Conservation (phyloP, 2,329 filamentous ascomycete species). For the Fusarium decemcellulare region DNA sequence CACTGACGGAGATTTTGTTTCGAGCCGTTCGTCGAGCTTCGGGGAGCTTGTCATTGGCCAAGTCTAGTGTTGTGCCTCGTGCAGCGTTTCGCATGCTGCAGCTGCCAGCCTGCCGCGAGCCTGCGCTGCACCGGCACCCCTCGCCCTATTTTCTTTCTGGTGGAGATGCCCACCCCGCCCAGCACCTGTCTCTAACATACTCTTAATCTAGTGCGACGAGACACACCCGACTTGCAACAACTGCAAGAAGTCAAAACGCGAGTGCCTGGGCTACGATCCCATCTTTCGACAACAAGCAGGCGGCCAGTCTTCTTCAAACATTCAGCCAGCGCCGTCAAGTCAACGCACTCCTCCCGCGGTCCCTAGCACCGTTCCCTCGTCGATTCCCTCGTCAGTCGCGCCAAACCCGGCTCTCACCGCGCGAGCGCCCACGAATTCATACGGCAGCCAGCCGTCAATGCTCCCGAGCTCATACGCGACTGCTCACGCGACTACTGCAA, state of each 20-base stretch:
- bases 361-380: constrained; percentile 43
- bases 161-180: constrained; percentile 40
- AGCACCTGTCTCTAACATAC: constrained; percentile 44
- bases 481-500: constrained; percentile 49
- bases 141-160: constrained; percentile 28
- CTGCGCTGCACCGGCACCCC: constrained; percentile 4
- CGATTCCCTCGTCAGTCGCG: constrained; percentile 43
- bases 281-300: constrained; percentile 84
- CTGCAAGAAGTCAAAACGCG: constrained; percentile 89
- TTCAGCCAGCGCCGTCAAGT: constrained; percentile 51
- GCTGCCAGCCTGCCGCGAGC: constrained; percentile 20
- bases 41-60: constrained; percentile 35
- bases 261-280: constrained; percentile 88
- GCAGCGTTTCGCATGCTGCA: constrained; percentile 20
- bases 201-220: constrained; percentile 83
- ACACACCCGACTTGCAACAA: constrained; percentile 92
- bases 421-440: constrained; percentile 54
- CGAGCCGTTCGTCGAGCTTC: constrained; percentile 20
- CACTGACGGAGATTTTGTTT: constrained; percentile 19
- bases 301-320: constrained; percentile 78
- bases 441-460: constrained; percentile 62
- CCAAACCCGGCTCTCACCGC: constrained; percentile 44
- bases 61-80: constrained; percentile 21
- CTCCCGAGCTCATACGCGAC: constrained; percentile 60
- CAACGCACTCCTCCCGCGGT: constrained; percentile 53